Base-by-base conservation (phyloP, 2,329 filamentous ascomycete species). In the Nemania sp. region DNA sequence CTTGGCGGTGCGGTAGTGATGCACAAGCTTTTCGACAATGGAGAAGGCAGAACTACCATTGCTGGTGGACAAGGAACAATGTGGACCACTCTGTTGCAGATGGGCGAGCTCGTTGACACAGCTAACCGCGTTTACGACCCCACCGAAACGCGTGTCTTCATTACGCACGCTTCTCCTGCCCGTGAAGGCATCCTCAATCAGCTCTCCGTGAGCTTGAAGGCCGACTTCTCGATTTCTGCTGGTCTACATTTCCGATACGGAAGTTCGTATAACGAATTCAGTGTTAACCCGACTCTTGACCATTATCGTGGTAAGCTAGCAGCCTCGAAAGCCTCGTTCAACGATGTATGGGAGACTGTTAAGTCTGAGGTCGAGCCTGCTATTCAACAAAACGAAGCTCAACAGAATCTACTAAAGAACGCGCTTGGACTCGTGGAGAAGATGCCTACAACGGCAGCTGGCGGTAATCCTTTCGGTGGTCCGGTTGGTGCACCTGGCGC, bases 21-120 rank as follows among this genome's bases (percentile, higher is more conserved):
- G 94, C 96, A 99, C 87, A 99, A 99, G 86, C 89, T 99, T 20
- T 99, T 99, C 77, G 96, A 99, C 81, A 99, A 99, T 74, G 96
- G 96, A 62, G 96, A 99, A 79, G 96, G 96, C 68, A 91, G 95
- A 81, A 99, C 96, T 58, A 99, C 97, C 1, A 99, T 99, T 81
- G 96, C 96, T 24, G 96, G 96, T 79, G 96, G 96, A 22, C 96
- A 99, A 81, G 96, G 96, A 70, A 99, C 96, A 53, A 99, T 99
- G 96, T 99, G 96, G 96, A 99, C 96, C 7, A 99, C 96, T 6
- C 85, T 99, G 32, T 83, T 99, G 72, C 96, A 99, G 82, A 99
- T 99, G 92, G 96, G 96, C 61, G 96, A 99, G 82, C 86, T 99
- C 57, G 93, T 99, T 62, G 96, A 99, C 79, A 99, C 97, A 3